These are phyloP conservation scores for Carnegiea gigantea DNA, from an alignment of 179 eudicot genomes.

Conservation along the genomic window DNA sequence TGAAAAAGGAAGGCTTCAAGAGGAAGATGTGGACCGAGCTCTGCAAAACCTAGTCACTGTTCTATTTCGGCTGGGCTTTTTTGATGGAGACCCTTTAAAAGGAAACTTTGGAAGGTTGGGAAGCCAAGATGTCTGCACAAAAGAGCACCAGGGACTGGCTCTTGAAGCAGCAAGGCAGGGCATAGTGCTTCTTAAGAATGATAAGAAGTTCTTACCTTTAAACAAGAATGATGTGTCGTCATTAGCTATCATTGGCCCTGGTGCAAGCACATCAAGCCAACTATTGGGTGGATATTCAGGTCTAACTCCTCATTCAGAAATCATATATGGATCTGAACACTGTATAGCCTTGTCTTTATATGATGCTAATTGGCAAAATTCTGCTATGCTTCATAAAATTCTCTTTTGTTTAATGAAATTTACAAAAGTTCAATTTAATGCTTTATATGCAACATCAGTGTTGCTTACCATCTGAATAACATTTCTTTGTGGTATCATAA, in stretches of 20 bases:
- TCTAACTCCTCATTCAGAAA: constrained; percentile 18
- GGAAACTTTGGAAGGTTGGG: constrained; percentile 61
- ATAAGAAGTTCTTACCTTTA: constrained; percentile 64
- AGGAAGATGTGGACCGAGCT: constrained; percentile 76
- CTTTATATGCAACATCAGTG: no score
- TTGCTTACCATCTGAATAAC: no score
- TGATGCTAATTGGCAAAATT: background rate
- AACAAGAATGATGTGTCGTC: constrained; percentile 50
- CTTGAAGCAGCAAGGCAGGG: constrained; percentile 90
- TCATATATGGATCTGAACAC: background rate
- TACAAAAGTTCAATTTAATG: background rate
- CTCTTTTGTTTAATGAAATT: background rate
- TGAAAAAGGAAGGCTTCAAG: constrained; percentile 60
- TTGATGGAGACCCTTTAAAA: constrained; percentile 65
- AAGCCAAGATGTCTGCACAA: constrained; percentile 65
- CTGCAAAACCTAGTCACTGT: constrained; percentile 68
- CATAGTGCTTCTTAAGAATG: constrained; percentile 89
- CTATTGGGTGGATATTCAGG: constrained; percentile 89
- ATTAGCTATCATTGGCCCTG: constrained; percentile 77
- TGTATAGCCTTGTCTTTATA: background rate
- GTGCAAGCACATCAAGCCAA: constrained; percentile 57
- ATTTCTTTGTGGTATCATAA: no score
- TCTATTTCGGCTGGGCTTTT: constrained; percentile 73
- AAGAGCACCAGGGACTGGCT: constrained; percentile 65
- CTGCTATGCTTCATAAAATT: background rate